Evolutionary conservation across 1,284 basidiomycete genomes (phyloP).

Genomic region (Ganoderma meredithae): DNA sequence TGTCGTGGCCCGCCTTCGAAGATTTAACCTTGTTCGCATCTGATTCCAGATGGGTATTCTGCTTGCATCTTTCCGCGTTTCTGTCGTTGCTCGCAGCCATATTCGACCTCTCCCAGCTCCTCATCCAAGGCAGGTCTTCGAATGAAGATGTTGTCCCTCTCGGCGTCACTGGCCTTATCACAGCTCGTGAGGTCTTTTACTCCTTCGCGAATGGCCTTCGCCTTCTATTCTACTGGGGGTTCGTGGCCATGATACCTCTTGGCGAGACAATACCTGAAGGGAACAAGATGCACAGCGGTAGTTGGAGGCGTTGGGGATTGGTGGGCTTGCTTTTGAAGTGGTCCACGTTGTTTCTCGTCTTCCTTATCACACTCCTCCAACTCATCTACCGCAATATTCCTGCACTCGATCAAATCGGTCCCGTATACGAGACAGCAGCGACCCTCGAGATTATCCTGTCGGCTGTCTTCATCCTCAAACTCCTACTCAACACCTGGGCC

Average conservation of each 20-base stretch:
- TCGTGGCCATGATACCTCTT: constrained; percentile 62
- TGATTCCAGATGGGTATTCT: constrained; percentile 52
- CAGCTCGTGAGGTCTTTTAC: constrained; percentile 65
- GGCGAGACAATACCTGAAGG: constrained; percentile 44
- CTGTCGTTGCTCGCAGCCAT: constrained; percentile 69
- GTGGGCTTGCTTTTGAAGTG: constrained; percentile 61
- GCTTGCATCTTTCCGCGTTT: constrained; percentile 63
- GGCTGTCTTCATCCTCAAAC: constrained; percentile 65
- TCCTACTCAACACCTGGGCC: constrained; percentile 63
- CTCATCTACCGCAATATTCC: constrained; percentile 66
- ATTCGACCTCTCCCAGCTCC: constrained; percentile 67
- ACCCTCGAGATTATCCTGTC: constrained; percentile 66
- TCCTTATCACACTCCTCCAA: constrained; percentile 62
- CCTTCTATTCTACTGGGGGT: constrained; percentile 74
- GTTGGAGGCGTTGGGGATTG: constrained; percentile 70
- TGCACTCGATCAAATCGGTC: constrained; percentile 50
- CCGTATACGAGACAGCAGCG: constrained; percentile 64
- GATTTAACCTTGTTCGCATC: background rate
- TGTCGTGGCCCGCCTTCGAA: constrained; percentile 8
- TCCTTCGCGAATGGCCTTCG: constrained; percentile 64
- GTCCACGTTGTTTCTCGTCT: constrained; percentile 51
- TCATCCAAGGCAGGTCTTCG: constrained; percentile 48
- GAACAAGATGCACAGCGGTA: constrained; percentile 56
- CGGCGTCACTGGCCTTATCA: constrained; percentile 50
- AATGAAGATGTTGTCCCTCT: constrained; percentile 35